phyloP scores from a whole-genome alignment of 176 grass and related monocot genomes.

The barley (Hordeum vulgare) region MorexV3_pseudomolecules_assembly NC_058520.1:545237226-545237725 shows the following conservation, averaged over 20 bases:
- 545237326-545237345: neutral
- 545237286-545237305: neutral
- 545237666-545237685: neutral
- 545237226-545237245: neutral
- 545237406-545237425: neutral
- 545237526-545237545: neutral
- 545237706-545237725: neutral
- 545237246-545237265: neutral
- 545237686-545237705: neutral
- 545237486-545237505: conserved; percentile 4
- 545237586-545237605: neutral
- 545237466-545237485: neutral
- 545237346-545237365: neutral
- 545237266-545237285: conserved; percentile 8
- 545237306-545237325: neutral
- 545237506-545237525: neutral
- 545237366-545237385: neutral
- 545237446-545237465: neutral
- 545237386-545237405: neutral
- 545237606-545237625: neutral
- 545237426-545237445: neutral
- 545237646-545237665: neutral
- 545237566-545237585: neutral
- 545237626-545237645: neutral
- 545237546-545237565: neutral